Evolutionary conservation across 2,329 filamentous ascomycete genomes (phyloP), one percentile per base, ranked within the genome.

Genomic region (Botrytis sinoallii): DNA sequence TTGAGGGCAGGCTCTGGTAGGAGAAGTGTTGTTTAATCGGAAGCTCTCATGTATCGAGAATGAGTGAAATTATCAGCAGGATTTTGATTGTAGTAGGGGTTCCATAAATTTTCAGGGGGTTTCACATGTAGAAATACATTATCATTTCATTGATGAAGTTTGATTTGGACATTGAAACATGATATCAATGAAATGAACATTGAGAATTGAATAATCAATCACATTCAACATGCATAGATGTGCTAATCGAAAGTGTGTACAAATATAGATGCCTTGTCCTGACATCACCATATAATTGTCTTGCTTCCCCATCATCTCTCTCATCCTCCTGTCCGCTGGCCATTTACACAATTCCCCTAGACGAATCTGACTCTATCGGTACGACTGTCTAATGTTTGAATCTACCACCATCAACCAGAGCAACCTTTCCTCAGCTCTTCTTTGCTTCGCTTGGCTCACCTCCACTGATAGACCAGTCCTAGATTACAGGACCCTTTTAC

Each of bases 61-160:
- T 4, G 2, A 29, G 1, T 29, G 25, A 16, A n/a, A 1, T 0
- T 52, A 16, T 52, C 46, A 1, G 25, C 48, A 7, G 4, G 12
- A 6, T n/a, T 7, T n/a, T 52, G 25, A n/a, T 25, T 25, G 12
- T 52, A 52, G 0, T 2, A 10, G 22, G 46, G 48, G 12, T 2
- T 16, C 12, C 48, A 5, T 55, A 25, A 25, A 25, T 12, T 4
- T 52, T 25, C 22, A 52, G 22, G 22, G 46, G 46, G 9, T 25
- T 25, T 52, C 14, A 14, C 48, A 8, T 16, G 7, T n/a, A 8
- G 25, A 7, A 25, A 16, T n/a, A 55, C 22, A n/a, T n/a, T 55
- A 14, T 16, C 6, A 59, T 59, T 6, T 22, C 57, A 22, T 35
- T 22, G 18, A 4, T 59, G 18, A 7, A 16, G 25, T 55, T 55